Conservation (phyloP, 768 basidiomycete species). For the Suillus alpinus region DNA sequence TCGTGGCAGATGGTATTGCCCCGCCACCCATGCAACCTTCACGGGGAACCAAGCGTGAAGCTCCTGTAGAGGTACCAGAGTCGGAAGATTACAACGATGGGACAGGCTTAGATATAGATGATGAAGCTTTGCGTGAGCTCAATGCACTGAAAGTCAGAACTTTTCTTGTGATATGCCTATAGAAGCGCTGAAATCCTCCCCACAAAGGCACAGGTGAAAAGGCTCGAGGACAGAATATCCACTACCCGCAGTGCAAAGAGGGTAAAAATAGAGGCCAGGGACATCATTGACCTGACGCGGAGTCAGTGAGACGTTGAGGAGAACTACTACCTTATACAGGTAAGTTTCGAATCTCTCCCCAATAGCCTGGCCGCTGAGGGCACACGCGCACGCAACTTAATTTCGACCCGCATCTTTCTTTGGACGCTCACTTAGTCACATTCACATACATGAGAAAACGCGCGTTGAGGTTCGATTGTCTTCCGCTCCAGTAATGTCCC, state of each 20-base stretch:
- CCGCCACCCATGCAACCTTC: not conserved
- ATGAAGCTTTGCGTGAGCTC: conserved; percentile 1
- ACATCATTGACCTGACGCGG: conserved; percentile 23
- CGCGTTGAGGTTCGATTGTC: not conserved
- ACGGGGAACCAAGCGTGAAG: conserved; percentile 2
- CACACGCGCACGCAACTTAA: not conserved
- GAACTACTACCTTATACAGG: not conserved
- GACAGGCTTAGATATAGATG: conserved; percentile 1
- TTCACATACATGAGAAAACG: not conserved
- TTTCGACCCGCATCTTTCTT: not conserved
- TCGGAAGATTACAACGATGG: not conserved
- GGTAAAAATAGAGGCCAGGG: conserved; percentile 6
- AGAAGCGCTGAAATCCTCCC: conserved; percentile 3
- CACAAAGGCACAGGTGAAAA: conserved; percentile 3
- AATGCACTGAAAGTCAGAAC: conserved; percentile 3
- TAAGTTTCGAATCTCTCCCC: not conserved
- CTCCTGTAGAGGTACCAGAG: not conserved
- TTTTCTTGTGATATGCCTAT: conserved; percentile 14
- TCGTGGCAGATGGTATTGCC: conserved; percentile 7
- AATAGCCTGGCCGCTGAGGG: not conserved
- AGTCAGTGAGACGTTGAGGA: conserved; percentile 25
- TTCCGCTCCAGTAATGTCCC: not conserved
- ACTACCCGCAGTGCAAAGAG: conserved; percentile 9
- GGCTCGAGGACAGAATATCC: conserved; percentile 6
- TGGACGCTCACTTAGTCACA: not conserved